Conservation (phyloP, 495 filamentous ascomycete genomes). For the Trypethelium eluteriae region DNA sequence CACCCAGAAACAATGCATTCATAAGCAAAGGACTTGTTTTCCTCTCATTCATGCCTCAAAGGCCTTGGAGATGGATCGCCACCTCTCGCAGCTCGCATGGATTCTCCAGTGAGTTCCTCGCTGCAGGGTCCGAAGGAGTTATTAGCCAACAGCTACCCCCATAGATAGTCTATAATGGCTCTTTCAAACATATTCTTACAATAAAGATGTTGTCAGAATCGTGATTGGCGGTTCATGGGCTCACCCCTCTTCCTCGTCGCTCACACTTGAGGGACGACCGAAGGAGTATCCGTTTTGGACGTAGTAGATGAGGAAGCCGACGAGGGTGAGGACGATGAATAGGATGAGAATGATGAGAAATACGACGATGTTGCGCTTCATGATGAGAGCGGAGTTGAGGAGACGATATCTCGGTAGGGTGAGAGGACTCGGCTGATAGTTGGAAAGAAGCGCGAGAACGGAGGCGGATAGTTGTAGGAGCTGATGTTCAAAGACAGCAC, state of each 20-base stretch:
- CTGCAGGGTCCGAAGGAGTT: not conserved
- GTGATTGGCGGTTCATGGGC: not conserved
- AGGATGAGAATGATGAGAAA: slow-evolving; percentile 41
- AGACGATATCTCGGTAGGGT: not conserved
- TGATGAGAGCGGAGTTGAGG: slow-evolving; percentile 16
- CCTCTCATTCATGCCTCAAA: not conserved
- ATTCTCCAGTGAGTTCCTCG: not conserved
- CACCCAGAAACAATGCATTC: not conserved
- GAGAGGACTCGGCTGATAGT: not conserved
- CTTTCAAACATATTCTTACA: not conserved
- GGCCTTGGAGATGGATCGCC: not conserved
- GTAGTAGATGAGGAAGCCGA: slow-evolving; percentile 37
- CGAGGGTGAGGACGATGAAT: slow-evolving; percentile 37
- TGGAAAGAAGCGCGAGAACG: not conserved
- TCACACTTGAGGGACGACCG: slow-evolving; percentile 17
- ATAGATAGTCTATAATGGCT: not conserved
- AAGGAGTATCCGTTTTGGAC: slow-evolving; percentile 29
- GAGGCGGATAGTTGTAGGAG: not conserved
- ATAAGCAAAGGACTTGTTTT: not conserved
- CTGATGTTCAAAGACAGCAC: not conserved
- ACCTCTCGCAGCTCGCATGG: not conserved
- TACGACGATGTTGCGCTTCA: slow-evolving; percentile 42
- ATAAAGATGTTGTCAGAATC: not conserved
- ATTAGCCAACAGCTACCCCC: not conserved
- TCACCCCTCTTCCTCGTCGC: slow-evolving; percentile 12